A percentile compares a stretch with the other conserved stretches of the same genome.
Evolutionary conservation across 2,329 filamentous ascomycete species (phyloP).

Genomic region (Aspergillus candidus): DNA sequence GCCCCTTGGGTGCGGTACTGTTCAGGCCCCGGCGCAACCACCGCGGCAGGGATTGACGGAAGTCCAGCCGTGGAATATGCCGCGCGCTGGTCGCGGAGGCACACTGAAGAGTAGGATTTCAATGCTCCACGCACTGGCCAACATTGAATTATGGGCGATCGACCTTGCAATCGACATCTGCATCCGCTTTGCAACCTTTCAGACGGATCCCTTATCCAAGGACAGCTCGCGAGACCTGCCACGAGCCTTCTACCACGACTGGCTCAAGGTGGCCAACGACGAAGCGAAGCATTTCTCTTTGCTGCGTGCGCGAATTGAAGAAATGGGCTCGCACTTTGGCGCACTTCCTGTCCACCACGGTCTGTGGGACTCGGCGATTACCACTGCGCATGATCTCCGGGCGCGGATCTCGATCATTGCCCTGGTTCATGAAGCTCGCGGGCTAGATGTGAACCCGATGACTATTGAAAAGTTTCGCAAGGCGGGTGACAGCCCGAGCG

Average conservation of each 20-base stretch:
- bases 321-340: constrained; percentile 42
- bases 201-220: constrained; percentile 23
- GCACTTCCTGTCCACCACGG: constrained; percentile 44
- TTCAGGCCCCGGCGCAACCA: constrained; percentile 35
- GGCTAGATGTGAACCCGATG: constrained; percentile 44
- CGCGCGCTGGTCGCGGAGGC: constrained; percentile 38
- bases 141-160: constrained; percentile 46
- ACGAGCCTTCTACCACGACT: constrained; percentile 44
- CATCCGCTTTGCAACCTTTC: constrained; percentile 42
- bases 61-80: constrained; percentile 38
- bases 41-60: constrained; percentile 37
- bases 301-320: constrained; percentile 41
- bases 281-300: constrained; percentile 47
- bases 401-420: constrained; percentile 44
- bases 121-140: constrained; percentile 45
- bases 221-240: constrained; percentile 28
- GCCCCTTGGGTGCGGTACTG: constrained; percentile 36
- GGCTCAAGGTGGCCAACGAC: constrained; percentile 45
- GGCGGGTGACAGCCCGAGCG: constrained; percentile 38
- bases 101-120: constrained; percentile 41
- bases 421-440: constrained; percentile 45
- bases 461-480: constrained; percentile 45
- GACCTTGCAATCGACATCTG: constrained; percentile 46
- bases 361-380: constrained; percentile 41
- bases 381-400: constrained; percentile 41